A percentile compares a stretch with the other conserved stretches of the same genome.
phyloP scores from a whole-genome alignment of 768 basidiomycete genomes.

The Auricularia sp. region DNA sequence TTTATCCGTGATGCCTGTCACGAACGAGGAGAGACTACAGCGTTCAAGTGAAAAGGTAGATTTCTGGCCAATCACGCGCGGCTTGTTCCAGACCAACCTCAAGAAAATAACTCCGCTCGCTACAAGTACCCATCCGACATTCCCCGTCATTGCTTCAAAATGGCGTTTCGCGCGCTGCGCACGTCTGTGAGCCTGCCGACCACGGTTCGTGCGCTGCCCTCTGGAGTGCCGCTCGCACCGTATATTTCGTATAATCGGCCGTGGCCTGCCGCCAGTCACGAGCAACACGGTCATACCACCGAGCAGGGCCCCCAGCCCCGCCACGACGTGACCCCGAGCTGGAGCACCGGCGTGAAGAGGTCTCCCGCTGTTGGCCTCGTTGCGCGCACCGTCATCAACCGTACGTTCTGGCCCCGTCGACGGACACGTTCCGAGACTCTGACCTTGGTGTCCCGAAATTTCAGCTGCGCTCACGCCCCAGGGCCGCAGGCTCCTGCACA shows the following conservation, averaged over 20 bases:
- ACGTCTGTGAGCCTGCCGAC: conserved; percentile 76
- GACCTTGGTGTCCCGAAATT: conserved; percentile 30
- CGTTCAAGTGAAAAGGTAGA: too few species aligned
- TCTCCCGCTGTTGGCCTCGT: conserved; percentile 43
- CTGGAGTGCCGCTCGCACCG: conserved; percentile 70
- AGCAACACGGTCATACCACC: conserved; percentile 28
- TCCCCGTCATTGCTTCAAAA: neutral
- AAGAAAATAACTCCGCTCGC: too few species aligned
- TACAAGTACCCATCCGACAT: too few species aligned
- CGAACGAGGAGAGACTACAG: too few species aligned
- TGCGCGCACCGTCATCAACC: conserved; percentile 51
- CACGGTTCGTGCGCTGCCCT: conserved; percentile 67
- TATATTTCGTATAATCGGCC: conserved; percentile 61
- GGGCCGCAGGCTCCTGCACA: conserved; percentile 69
- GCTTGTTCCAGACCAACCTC: too few species aligned
- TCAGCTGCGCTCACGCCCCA: conserved; percentile 34
- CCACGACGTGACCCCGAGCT: conserved; percentile 52
- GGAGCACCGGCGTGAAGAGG: conserved; percentile 47
- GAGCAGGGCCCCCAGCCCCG: conserved; percentile 48
- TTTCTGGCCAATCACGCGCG: too few species aligned
- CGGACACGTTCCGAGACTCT: neutral
- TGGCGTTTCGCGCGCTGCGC: conserved; percentile 59
- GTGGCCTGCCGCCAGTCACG: conserved; percentile 48
- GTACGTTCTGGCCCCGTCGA: conserved; percentile 31
- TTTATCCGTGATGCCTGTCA: too few species aligned